Evolutionary conservation across 2,329 filamentous ascomycete genomes (phyloP).

Genomic region (Onygena corvina): DNA sequence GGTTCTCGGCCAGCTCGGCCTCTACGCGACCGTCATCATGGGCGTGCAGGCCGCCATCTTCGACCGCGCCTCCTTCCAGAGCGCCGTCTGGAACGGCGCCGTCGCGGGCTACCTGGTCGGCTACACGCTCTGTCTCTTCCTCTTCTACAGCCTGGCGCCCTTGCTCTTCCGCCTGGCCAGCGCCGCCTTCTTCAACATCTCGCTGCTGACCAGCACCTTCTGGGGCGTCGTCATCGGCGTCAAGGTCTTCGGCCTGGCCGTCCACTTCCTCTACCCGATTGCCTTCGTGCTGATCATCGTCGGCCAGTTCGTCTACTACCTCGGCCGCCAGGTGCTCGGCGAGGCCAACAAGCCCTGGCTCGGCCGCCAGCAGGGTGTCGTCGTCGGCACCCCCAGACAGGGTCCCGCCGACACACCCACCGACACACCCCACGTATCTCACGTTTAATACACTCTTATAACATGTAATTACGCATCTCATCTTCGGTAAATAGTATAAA

Average conservation of each 20-base stretch:
- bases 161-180: conserved; percentile 78
- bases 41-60: conserved; percentile 85
- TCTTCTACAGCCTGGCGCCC: conserved; percentile 83
- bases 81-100: conserved; percentile 52
- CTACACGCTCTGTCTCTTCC: conserved; percentile 67
- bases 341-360: conserved; percentile 94
- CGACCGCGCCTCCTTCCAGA: conserved; percentile 60
- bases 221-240: conserved; percentile 93
- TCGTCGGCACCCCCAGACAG: conserved; percentile 72
- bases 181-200: conserved; percentile 95
- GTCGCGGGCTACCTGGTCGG: conserved; percentile 77
- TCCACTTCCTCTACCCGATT: conserved; percentile 51
- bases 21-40: conserved; percentile 84
- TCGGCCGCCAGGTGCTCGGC: conserved; percentile 67
- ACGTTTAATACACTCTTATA: no score
- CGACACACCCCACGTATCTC: conserved; percentile 9
- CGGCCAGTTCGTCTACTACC: conserved; percentile 76
- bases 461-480: no score
- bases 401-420: conserved; percentile 40
- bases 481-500: no score
- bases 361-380: conserved; percentile 71
- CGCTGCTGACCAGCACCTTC: conserved; percentile 84
- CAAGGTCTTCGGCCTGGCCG: conserved; percentile 63
- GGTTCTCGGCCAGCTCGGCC: conserved; percentile 78
- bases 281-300: conserved; percentile 87